phyloP scores from a whole-genome alignment of 163 green algal genomes.

The Scenedesmus sp. region DNA sequence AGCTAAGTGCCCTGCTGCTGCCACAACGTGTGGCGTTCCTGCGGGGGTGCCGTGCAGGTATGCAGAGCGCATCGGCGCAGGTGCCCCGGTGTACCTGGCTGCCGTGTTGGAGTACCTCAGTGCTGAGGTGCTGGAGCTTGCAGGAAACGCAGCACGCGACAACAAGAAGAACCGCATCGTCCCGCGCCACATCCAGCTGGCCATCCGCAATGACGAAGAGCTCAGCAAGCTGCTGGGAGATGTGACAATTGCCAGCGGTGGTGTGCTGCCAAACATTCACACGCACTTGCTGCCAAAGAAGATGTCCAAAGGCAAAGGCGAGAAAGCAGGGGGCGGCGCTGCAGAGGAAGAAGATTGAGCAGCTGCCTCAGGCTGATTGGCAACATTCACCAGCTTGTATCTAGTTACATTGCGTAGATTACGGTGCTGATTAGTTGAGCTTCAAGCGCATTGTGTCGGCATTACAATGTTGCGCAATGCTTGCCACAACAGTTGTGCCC shows the following conservation, averaged over 20 bases:
- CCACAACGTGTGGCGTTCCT: not conserved
- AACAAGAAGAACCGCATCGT: conserved; percentile 92
- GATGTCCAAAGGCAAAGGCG: conserved; percentile 56
- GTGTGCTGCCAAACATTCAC: conserved; percentile 96
- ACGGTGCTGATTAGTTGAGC: too few relatives aligned
- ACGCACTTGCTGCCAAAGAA: conserved; percentile 86
- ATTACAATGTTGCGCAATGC: too few relatives aligned
- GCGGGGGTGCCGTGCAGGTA: not conserved
- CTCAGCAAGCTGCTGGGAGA: conserved; percentile 92
- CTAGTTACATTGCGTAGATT: too few relatives aligned
- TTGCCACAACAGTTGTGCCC: too few relatives aligned
- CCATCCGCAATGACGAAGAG: conserved; percentile 97
- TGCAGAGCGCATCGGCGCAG: conserved; percentile 52
- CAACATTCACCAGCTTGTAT: too few relatives aligned
- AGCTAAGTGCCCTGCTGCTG: too few relatives aligned
- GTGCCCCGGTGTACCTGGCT: conserved; percentile 83
- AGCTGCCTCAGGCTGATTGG: not conserved
- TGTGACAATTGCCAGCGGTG: conserved; percentile 94
- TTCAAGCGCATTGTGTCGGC: too few relatives aligned
- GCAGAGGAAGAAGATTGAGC: conserved; percentile 18
- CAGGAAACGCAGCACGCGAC: conserved; percentile 85
- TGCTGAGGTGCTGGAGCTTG: conserved; percentile 91
- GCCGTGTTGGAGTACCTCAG: conserved; percentile 94
- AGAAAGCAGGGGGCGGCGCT: not conserved
- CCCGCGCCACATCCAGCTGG: conserved; percentile 95